Base-by-base conservation (phyloP, 805 yeast genomes). In the Suhomyces sp. region DNA sequence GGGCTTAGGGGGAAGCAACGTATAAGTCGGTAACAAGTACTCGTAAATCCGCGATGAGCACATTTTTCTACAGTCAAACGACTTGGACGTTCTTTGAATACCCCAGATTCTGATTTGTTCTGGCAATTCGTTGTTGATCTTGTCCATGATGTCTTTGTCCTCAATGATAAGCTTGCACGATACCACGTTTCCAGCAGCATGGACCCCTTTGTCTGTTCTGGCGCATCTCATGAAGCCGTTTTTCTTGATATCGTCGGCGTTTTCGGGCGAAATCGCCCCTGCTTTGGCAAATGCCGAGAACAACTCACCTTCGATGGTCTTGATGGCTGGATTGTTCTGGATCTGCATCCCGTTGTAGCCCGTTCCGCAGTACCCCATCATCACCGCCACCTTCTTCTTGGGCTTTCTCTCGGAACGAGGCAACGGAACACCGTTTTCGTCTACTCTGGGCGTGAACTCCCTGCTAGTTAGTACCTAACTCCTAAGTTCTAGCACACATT, bases 291-390 rank as follows among this genome's bases (percentile, higher is more conserved):
- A 83, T 0, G 97, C 97, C 29, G 81, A 78, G 68, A 90, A 93
- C 6, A 92, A 65, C 48, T 89, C 97, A 12, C 92, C 94, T 71
- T 92, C 98, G 58, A 92, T 92, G 19, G 98, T 92, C 66, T 85
- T 84, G 42, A 83, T 83, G 17, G 92, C 96, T 1, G 96, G 96
- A 66, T 91, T 92, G 52, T 71, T 71, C 53, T 75, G 79, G 57
- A 87, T 74, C 70, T 92, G 98, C 96, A 92, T 90, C 6, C 98
- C 98, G 68, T 89, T 94, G 71, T 92, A 92, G 0, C 97, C 97
- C 0, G 97, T 86, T 42, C 98, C 98, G 67, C 97, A 92, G 73
- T 92, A 92, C 4, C 98, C 97, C 58, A 92, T 78, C 84, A 90
- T 78, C 62, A 88, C 84, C 0, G 97, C 97, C 22, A 90, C 97